A percentile compares a stretch with the other conserved stretches of the same genome.
These are phyloP conservation scores for Linderniella brevidens DNA, from an alignment of 257 asterid species.

Conservation along the genomic window DNA sequence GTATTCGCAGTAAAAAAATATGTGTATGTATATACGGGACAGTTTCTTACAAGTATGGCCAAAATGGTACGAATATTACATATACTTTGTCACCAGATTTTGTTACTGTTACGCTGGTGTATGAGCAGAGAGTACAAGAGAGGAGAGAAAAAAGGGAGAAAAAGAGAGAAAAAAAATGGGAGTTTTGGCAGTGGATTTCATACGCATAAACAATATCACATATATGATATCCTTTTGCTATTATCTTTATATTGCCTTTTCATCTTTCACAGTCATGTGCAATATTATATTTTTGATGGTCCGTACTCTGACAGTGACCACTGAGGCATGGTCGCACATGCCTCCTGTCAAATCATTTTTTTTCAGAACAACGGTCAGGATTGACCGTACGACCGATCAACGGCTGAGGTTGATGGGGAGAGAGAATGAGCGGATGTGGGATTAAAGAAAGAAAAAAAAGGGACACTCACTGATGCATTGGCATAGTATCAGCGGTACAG, in stretches of 20 bases:
- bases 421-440: too few relatives aligned
- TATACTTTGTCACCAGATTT: not conserved
- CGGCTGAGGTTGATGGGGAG: slow-evolving; percentile 23
- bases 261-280: slow-evolving; percentile 25
- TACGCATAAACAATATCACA: not conserved
- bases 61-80: not conserved
- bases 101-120: too few relatives aligned
- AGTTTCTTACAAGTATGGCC: slow-evolving; percentile 10
- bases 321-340: slow-evolving; percentile 97
- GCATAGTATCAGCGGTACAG: slow-evolving; percentile 19
- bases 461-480: slow-evolving; percentile 25
- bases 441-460: slow-evolving; percentile 12
- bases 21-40: slow-evolving; percentile 11
- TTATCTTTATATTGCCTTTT: slow-evolving; percentile 7
- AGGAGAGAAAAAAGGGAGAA: too few relatives aligned
- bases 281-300: slow-evolving; percentile 25
- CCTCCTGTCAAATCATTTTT: slow-evolving; percentile 67
- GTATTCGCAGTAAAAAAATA: not conserved
- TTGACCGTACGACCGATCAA: slow-evolving; percentile 29
- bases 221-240: not conserved
- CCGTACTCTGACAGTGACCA: slow-evolving; percentile 98
- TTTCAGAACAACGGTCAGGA: slow-evolving; percentile 1
- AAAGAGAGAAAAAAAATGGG: too few relatives aligned
- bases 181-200: too few relatives aligned
- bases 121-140: too few relatives aligned